These are phyloP conservation scores for Reticulascus tulasneorum DNA, from an alignment of 2,329 filamentous ascomycete species.

Conservation along the genomic window DNA sequence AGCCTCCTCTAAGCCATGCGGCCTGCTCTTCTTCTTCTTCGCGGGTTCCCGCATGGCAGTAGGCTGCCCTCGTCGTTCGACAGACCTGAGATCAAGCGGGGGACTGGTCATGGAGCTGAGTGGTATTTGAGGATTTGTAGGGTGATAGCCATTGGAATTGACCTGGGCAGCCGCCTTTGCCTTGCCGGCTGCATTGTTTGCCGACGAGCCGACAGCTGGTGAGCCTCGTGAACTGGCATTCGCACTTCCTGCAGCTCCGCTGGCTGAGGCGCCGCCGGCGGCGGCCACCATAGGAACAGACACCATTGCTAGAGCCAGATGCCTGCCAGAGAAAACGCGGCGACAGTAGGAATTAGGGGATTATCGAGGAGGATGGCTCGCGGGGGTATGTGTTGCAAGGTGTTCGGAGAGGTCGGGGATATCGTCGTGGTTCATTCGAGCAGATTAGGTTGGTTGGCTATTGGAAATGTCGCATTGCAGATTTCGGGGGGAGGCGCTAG, in stretches of 20 bases:
- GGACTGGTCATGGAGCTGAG: conserved; percentile 53
- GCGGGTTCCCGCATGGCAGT: conserved; percentile 70
- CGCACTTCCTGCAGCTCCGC: conserved; percentile 32
- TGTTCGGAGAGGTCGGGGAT: conserved; percentile 1
- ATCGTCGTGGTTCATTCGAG: conserved; percentile 8
- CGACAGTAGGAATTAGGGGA: neutral
- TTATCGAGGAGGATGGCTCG: conserved; percentile 1
- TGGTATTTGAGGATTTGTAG: conserved; percentile 44
- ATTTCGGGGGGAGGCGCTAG: neutral
- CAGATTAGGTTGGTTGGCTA: conserved; percentile 1
- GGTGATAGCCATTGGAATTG: conserved; percentile 51
- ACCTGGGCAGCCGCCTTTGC: conserved; percentile 44
- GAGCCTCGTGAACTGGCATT: conserved; percentile 51
- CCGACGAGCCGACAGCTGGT: conserved; percentile 36
- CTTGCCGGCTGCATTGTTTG: conserved; percentile 35
- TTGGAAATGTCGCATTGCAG: conserved; percentile 9
- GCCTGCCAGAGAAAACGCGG: conserved; percentile 3
- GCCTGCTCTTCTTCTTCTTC: conserved; percentile 73
- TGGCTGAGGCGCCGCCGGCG: conserved; percentile 30
- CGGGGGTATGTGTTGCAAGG: conserved; percentile 5
- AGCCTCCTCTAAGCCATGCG: conserved; percentile 82
- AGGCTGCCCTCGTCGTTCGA: conserved; percentile 84
- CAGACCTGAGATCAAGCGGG: conserved; percentile 79
- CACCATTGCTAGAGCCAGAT: conserved; percentile 28
- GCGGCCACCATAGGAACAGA: conserved; percentile 33